Evolutionary conservation across 805 yeast species (phyloP).

Genomic region (Metschnikowia sp.): DNA sequence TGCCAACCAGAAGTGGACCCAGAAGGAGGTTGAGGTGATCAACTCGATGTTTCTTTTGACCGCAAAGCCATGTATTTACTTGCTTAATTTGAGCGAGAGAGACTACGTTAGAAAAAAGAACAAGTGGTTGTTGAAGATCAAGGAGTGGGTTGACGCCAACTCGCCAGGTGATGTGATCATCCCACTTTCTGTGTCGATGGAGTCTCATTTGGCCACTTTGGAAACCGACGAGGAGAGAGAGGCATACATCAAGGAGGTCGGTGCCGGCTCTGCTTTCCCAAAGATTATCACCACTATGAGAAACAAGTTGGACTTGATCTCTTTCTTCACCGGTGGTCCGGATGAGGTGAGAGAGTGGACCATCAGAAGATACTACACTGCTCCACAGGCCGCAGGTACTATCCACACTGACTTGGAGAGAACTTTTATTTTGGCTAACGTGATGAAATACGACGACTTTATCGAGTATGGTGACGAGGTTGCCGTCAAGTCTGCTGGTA

Average conservation of each 20-base stretch:
- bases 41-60: slow-evolving; percentile 84
- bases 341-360: slow-evolving; percentile 90
- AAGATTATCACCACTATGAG: slow-evolving; percentile 73
- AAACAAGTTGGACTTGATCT: slow-evolving; percentile 62
- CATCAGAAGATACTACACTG: slow-evolving; percentile 66
- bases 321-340: slow-evolving; percentile 86
- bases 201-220: slow-evolving; percentile 70
- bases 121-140: slow-evolving; percentile 76
- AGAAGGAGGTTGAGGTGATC: slow-evolving; percentile 87
- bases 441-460: slow-evolving; percentile 64
- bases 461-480: slow-evolving; percentile 64
- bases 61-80: slow-evolving; percentile 92
- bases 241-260: slow-evolving; percentile 70
- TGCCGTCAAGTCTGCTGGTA: slow-evolving; percentile 82
- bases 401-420: slow-evolving; percentile 83
- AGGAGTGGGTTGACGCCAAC: slow-evolving; percentile 84
- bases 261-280: slow-evolving; percentile 77
- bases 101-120: slow-evolving; percentile 88
- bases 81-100: slow-evolving; percentile 83
- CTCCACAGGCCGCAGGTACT: slow-evolving; percentile 88
- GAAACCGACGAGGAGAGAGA: slow-evolving; percentile 43
- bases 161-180: slow-evolving; percentile 86
- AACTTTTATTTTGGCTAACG: slow-evolving; percentile 77
- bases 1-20: slow-evolving; percentile 82
- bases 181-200: slow-evolving; percentile 89